Base-by-base conservation (phyloP, 176 grass and related monocot species). In the Avena atlantica region DNA sequence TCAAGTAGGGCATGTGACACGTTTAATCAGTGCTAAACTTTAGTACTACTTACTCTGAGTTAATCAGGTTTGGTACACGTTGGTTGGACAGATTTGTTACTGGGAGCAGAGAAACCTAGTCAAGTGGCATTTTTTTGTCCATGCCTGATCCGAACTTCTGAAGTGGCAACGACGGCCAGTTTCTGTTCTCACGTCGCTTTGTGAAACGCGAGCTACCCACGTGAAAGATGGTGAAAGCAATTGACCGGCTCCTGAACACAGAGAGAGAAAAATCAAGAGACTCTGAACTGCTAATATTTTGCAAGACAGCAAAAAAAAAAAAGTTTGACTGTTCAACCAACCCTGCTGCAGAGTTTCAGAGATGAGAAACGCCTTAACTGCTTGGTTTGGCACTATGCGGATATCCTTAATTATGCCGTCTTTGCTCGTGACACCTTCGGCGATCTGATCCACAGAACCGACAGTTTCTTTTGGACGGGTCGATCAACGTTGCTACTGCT, bases 191-290 rank as follows among this genome's bases (percentile, higher is more conserved):
- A 42, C 16, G 34, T 42, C 16, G 31, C 66, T 68, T 10, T 37
- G 66, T 37, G 6, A 19, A 69, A 9, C 70, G 48, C 25, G 62
- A 27, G 71, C 15, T 10, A 29, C 79, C 6, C 62, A 55, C 73
- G 74, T 73, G 29, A 84, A 79, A 79, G 74, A 61, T 62, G 0
- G 6, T 16, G 72, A 83, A 78, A 90, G 63, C 71, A 83, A 86
- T 16, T 66, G 61, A 78, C 19, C 34, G n/a, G 51, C 12, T 80
- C 16, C 65, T 19, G 12, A 68, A 67, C 37, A 6, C 37, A 27
- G 61, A 64, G 4, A 64, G 4, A 24, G 59, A 62, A 62, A 62
- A 62, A 62, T 23, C 60, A 14, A 2, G 2, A 40, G 6, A 6
- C 6, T 40, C 37, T 40, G 5, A 40, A 40, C 37, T 40, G 4